Conservation (phyloP, 768 basidiomycete species). For the Suillus decipiens region DNA sequence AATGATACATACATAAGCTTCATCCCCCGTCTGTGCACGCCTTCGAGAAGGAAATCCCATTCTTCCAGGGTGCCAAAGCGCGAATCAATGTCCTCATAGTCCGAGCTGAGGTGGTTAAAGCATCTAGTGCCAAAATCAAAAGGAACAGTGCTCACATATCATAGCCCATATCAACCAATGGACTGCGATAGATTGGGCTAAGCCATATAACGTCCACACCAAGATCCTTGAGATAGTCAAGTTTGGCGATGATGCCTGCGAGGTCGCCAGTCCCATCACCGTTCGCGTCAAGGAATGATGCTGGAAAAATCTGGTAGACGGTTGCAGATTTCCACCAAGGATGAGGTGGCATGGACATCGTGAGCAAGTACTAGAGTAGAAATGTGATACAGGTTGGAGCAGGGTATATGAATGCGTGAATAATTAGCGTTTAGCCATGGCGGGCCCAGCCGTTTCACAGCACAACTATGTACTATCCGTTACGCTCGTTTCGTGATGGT, state of each 20-base stretch:
- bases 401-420: too few species aligned
- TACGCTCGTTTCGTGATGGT: too few species aligned
- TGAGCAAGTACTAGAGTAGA: too few species aligned
- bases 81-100: slow-evolving; percentile 65
- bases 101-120: slow-evolving; percentile 43
- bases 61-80: slow-evolving; percentile 64
- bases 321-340: slow-evolving; percentile 42
- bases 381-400: too few species aligned
- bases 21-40: slow-evolving; percentile 63
- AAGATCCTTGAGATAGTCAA: slow-evolving; percentile 69
- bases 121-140: slow-evolving; percentile 1
- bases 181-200: slow-evolving; percentile 68
- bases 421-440: too few species aligned
- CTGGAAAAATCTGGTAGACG: slow-evolving; percentile 72
- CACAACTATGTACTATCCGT: too few species aligned
- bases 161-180: slow-evolving; percentile 73
- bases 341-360: too few species aligned
- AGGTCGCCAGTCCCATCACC: too few species aligned
- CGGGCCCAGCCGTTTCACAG: too few species aligned
- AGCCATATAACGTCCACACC: slow-evolving; percentile 74
- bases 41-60: slow-evolving; percentile 57
- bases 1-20: slow-evolving; percentile 58
- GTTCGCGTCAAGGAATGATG: slow-evolving; percentile 43
- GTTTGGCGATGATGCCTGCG: slow-evolving; percentile 33
- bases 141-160: slow-evolving; percentile 50